These are phyloP conservation scores for Protostelium mycophagum DNA, from an alignment of 78 protist genomes.

Conservation along the genomic window DNA sequence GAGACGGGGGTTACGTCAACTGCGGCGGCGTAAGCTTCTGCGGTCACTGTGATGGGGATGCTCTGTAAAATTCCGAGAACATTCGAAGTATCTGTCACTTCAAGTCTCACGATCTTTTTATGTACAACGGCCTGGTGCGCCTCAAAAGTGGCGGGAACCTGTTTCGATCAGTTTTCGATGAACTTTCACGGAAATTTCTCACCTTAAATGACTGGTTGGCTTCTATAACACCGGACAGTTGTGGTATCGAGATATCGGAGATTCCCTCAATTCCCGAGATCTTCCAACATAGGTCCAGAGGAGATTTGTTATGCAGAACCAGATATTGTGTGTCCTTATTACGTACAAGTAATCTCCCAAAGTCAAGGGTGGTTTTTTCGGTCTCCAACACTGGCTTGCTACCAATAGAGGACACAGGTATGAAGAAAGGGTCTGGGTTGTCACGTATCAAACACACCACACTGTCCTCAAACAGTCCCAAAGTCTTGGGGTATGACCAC, in stretches of 20 bases:
- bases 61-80: background rate
- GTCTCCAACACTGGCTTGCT: background rate
- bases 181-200: background rate
- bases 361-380: background rate
- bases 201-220: background rate
- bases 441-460: background rate
- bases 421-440: background rate
- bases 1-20: background rate
- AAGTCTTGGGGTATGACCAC: background rate
- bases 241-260: background rate
- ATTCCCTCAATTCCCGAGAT: background rate
- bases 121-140: background rate
- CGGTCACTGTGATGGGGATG: background rate
- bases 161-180: background rate
- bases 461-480: background rate
- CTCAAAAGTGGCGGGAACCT: background rate
- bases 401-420: background rate
- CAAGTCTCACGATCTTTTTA: background rate
- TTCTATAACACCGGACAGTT: background rate
- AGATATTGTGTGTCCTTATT: background rate
- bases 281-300: background rate
- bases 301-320: background rate
- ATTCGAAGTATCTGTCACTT: background rate
- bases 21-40: background rate
- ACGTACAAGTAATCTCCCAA: background rate